Evolutionary conservation across 306 rosid species (phyloP).

Genomic region (Rosa lucieae): DNA sequence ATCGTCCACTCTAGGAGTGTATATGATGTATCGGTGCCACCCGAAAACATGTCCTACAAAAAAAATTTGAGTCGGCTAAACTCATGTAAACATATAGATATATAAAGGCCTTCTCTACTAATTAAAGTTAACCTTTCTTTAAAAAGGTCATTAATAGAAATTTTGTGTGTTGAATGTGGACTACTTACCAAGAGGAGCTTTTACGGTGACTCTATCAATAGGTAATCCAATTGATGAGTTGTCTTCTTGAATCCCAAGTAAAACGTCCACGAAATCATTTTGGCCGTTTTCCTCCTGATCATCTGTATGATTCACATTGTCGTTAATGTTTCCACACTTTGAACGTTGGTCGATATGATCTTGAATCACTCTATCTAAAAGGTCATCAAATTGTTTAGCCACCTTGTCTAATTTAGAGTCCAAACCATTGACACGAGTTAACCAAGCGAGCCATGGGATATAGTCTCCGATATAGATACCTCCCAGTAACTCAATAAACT

Average conservation of each 20-base stretch:
- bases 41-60: constrained; percentile 6
- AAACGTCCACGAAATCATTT: constrained; percentile 44
- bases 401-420: constrained; percentile 34
- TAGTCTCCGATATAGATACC: constrained; percentile 30
- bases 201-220: constrained; percentile 30
- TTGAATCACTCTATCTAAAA: constrained; percentile 42
- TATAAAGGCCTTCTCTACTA: too few species aligned
- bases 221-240: constrained; percentile 33
- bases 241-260: constrained; percentile 40
- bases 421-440: constrained; percentile 33
- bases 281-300: not conserved
- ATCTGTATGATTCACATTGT: not conserved
- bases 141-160: too few species aligned
- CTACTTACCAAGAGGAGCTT: constrained; percentile 40
- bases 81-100: too few species aligned
- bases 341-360: constrained; percentile 27
- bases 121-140: too few species aligned
- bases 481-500: constrained; percentile 36
- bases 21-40: constrained; percentile 1
- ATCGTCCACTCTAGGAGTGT: constrained; percentile 10
- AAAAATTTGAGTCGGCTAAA: too few species aligned
- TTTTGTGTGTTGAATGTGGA: too few species aligned
- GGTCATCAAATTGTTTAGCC: constrained; percentile 41
- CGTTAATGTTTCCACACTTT: not conserved
- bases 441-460: constrained; percentile 56